These are phyloP conservation scores for Rhytidiadelphus loreus DNA, from an alignment of 225 moss, liverwort and hornwort genomes.

Conservation along the genomic window DNA sequence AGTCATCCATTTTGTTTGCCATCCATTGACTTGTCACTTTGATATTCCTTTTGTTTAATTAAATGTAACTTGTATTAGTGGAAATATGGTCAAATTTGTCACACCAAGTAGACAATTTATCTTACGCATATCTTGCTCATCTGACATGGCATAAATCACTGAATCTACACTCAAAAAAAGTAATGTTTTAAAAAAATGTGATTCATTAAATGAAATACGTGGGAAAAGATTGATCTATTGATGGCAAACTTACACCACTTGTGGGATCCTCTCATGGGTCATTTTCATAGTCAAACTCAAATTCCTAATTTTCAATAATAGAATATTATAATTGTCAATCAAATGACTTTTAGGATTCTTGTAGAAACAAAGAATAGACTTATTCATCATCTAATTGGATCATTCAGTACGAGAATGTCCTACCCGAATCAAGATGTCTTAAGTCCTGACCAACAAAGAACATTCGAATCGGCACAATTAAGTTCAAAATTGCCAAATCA, in stretches of 20 bases:
- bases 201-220: too few relatives aligned
- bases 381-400: neutral
- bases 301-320: neutral
- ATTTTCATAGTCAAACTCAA: neutral
- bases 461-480: too few relatives aligned
- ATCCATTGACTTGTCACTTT: too few relatives aligned
- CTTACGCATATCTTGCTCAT: too few relatives aligned
- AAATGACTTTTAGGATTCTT: neutral
- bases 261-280: neutral
- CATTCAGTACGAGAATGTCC: too few relatives aligned
- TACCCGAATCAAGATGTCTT: too few relatives aligned
- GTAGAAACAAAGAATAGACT: neutral
- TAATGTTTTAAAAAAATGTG: too few relatives aligned
- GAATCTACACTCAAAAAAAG: too few relatives aligned
- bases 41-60: too few relatives aligned
- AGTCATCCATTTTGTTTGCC: rapidly evolving
- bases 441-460: too few relatives aligned
- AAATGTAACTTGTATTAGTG: neutral
- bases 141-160: too few relatives aligned
- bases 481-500: too few relatives aligned
- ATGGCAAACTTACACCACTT: neutral
- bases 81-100: neutral
- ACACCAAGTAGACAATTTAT: neutral
- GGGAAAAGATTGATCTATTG: neutral
- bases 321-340: rapidly evolving